These are phyloP conservation scores for Lumnitzera racemosa DNA, from an alignment of 345 rosid genomes.

Conservation along the genomic window DNA sequence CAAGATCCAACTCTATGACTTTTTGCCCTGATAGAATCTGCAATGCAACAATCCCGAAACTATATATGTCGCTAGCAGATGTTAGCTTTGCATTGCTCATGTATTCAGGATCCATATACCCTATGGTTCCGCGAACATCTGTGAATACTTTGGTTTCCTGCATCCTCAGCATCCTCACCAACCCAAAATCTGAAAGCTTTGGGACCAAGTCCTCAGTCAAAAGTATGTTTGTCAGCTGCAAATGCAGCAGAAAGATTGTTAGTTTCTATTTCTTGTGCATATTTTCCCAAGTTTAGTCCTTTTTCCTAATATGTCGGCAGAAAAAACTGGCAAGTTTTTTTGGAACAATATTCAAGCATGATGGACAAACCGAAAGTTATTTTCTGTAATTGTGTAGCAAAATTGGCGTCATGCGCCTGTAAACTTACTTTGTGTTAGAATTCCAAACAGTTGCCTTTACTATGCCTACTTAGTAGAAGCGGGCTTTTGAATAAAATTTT, in stretches of 20 bases:
- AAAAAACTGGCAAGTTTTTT: neutral
- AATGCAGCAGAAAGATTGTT: neutral
- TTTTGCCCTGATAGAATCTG: conserved; percentile 61
- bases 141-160: conserved; percentile 72
- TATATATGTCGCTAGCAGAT: conserved; percentile 55
- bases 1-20: conserved; percentile 51
- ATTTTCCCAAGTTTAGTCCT: no score
- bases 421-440: no score
- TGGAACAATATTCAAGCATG: no score
- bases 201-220: conserved; percentile 50
- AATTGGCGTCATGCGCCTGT: no score
- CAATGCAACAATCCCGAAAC: conserved; percentile 58
- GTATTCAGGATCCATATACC: conserved; percentile 73
- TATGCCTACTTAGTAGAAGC: no score
- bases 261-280: no score
- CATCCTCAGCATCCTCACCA: conserved; percentile 60
- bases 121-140: conserved; percentile 70
- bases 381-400: no score
- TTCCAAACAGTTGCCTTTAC: no score
- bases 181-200: conserved; percentile 59
- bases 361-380: no score
- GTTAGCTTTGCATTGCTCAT: conserved; percentile 64
- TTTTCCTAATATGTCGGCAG: no score
- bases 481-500: no score
- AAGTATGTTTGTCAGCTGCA: conserved; percentile 64